Percentiles rank a stretch among this genome's conserved stretches.
Evolutionary conservation across 2,329 filamentous ascomycete genomes (phyloP).

Genomic region (Penicillium sp.): DNA sequence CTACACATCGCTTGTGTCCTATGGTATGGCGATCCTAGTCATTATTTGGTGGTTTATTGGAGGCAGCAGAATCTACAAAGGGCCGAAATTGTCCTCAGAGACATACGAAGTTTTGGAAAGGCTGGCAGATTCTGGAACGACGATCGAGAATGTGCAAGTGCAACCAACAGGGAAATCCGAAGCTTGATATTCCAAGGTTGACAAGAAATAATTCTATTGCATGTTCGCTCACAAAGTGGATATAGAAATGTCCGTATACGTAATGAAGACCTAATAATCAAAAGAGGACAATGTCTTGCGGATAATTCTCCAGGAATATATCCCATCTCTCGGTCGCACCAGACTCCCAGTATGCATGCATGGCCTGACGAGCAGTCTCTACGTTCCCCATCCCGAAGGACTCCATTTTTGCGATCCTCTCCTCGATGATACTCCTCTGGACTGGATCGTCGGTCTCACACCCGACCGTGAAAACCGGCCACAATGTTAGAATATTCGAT

Average conservation of each 20-base stretch:
- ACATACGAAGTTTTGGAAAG: slow-evolving; percentile 4
- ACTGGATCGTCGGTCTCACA: slow-evolving; percentile 5
- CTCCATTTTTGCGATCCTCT: slow-evolving; percentile 3
- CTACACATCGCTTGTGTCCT: slow-evolving; percentile 7
- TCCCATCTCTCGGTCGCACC: slow-evolving; percentile 7
- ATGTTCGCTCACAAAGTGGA: not conserved
- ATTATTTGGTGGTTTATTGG: slow-evolving; percentile 9
- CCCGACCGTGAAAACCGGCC: slow-evolving; percentile 6
- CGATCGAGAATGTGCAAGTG: not conserved
- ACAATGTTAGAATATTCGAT: slow-evolving; percentile 6
- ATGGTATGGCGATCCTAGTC: slow-evolving; percentile 8
- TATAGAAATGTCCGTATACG: not conserved
- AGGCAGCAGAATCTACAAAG: slow-evolving; percentile 3
- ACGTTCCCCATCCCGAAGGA: slow-evolving; percentile 7
- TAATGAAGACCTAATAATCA: not conserved
- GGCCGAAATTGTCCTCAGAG: slow-evolving; percentile 3
- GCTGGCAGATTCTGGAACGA: not conserved
- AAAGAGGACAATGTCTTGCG: slow-evolving; percentile 3
- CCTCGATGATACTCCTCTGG: slow-evolving; percentile 2
- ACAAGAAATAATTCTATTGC: not conserved
- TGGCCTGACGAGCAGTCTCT: slow-evolving; percentile 5
- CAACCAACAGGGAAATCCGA: not conserved
- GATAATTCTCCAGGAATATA: slow-evolving; percentile 5
- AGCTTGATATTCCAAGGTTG: not conserved
- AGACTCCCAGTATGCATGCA: slow-evolving; percentile 7